A percentile compares a stretch with the other conserved stretches of the same genome.
Conservation (phyloP, 495 filamentous ascomycete genomes). For the Ascobolus immersus region DNA sequence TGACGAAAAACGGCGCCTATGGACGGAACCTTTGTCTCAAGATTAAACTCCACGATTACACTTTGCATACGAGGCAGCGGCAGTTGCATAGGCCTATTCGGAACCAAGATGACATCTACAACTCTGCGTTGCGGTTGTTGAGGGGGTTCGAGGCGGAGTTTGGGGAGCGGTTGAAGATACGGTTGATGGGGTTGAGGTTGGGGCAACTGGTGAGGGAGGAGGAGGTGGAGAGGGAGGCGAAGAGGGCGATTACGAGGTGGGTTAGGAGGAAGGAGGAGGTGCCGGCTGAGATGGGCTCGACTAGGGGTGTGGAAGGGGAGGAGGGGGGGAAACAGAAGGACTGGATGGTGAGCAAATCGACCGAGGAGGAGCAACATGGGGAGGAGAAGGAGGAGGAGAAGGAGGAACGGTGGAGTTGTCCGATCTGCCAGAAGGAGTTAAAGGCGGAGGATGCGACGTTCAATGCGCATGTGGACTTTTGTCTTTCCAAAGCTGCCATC, state of each 20-base stretch:
- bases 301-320: conserved; percentile 7
- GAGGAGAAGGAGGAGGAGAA: conserved; percentile 30
- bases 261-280: conserved; percentile 6
- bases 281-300: conserved; percentile 1
- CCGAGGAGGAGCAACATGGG: conserved; percentile 33
- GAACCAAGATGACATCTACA: conserved; percentile 59
- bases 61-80: conserved; percentile 64
- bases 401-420: conserved; percentile 1
- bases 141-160: conserved; percentile 67
- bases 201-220: conserved; percentile 69
- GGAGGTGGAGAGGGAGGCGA: conserved; percentile 28
- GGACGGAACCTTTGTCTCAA: conserved; percentile 32
- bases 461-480: conserved; percentile 86
- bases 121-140: conserved; percentile 57
- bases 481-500: conserved; percentile 44
- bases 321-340: conserved; percentile 5
- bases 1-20: too few species aligned
- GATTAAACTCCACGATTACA: conserved; percentile 81
- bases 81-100: conserved; percentile 45
- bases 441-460: conserved; percentile 48
- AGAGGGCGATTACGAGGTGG: conserved; percentile 40
- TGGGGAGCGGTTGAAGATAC: conserved; percentile 41
- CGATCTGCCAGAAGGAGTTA: conserved; percentile 39
- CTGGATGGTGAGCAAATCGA: conserved; percentile 8
- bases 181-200: conserved; percentile 70